Evolutionary conservation across 768 basidiomycete species (phyloP).

Genomic region (Naganishia onofrii): DNA sequence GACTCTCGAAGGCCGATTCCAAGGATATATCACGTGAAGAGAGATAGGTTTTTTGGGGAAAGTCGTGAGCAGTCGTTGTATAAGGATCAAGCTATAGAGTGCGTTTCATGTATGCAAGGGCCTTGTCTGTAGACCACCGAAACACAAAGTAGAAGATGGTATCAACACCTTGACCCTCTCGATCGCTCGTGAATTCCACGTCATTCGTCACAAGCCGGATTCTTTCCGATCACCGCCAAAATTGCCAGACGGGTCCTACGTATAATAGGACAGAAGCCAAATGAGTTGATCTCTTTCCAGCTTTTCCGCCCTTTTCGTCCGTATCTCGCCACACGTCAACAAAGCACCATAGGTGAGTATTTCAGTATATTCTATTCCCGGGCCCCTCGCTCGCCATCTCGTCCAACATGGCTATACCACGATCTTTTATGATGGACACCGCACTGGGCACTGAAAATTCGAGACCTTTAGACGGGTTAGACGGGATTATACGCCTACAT

Average conservation of each 20-base stretch:
- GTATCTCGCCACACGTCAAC: background rate
- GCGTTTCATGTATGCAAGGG: too few species aligned
- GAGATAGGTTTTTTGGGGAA: background rate
- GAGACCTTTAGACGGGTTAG: constrained; percentile 20
- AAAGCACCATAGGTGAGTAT: constrained; percentile 5
- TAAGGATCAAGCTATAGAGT: too few species aligned
- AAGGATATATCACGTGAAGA: background rate
- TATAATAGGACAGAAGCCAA: too few species aligned
- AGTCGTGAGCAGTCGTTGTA: background rate
- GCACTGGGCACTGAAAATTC: constrained; percentile 26
- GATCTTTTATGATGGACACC: constrained; percentile 22
- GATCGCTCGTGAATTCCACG: background rate
- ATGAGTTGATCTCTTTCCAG: too few species aligned
- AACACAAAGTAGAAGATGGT: too few species aligned
- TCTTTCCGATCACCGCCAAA: background rate
- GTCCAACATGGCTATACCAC: background rate
- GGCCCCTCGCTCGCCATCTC: background rate
- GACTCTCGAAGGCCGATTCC: background rate
- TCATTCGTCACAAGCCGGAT: background rate
- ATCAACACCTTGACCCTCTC: too few species aligned
- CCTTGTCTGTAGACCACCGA: too few species aligned
- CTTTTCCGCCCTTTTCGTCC: too few species aligned
- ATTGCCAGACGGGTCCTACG: background rate
- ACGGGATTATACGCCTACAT: constrained; percentile 26
- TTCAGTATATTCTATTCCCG: background rate